phyloP scores from a whole-genome alignment of 2,329 filamentous ascomycete species.

The Epicoccum nigrum region DNA sequence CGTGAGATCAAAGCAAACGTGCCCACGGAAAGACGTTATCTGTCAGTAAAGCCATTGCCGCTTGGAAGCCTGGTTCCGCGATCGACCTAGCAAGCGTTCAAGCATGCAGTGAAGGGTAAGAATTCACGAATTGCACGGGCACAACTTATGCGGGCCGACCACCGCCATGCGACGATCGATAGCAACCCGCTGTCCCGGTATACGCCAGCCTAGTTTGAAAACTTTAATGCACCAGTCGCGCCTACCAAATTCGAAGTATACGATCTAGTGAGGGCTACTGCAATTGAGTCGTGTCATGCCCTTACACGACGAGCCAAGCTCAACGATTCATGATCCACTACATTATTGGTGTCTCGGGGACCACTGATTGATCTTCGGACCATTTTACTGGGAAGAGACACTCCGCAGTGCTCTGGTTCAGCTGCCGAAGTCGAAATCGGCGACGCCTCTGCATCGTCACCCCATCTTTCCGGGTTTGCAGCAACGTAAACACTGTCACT shows the following conservation, averaged over 20 bases:
- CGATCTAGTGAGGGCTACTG: background rate
- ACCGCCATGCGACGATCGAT: constrained; percentile 4
- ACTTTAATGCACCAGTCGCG: background rate
- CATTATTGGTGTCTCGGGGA: background rate
- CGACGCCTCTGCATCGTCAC: constrained; percentile 9
- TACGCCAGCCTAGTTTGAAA: background rate
- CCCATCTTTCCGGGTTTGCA: constrained; percentile 1
- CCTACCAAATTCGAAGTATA: background rate
- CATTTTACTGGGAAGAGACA: constrained; percentile 9
- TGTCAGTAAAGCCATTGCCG: constrained; percentile 2
- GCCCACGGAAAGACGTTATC: background rate
- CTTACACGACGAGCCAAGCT: background rate
- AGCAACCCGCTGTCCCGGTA: background rate
- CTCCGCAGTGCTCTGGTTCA: constrained; percentile 2
- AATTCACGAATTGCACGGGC: background rate
- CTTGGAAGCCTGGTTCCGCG: background rate
- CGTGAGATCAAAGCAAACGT: background rate
- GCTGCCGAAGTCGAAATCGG: constrained; percentile 5
- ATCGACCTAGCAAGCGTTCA: background rate
- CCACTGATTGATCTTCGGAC: constrained; percentile 8
- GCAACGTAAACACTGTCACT: background rate
- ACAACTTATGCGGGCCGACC: background rate
- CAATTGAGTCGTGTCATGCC: constrained; percentile 1
- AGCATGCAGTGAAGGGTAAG: background rate
- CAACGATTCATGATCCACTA: background rate